These are phyloP conservation scores for Termitomyces sp. DNA, from an alignment of 768 basidiomycete genomes.

Conservation along the genomic window DNA sequence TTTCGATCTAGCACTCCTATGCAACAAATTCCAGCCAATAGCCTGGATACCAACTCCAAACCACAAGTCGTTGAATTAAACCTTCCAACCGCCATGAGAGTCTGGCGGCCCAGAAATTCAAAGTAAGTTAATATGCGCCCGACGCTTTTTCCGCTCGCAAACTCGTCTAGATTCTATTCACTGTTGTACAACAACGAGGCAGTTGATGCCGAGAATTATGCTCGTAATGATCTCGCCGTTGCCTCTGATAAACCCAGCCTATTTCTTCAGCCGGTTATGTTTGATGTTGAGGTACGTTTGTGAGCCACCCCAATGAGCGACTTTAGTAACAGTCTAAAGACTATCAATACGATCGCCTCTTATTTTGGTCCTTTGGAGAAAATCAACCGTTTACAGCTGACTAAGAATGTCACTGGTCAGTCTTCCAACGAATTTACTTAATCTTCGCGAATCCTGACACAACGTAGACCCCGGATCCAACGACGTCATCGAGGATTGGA, in stretches of 20 bases:
- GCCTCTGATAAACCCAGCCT: conserved; percentile 31
- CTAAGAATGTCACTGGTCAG: conserved; percentile 17
- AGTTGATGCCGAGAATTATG: conserved; percentile 34
- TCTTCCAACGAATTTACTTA: not conserved
- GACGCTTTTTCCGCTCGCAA: not conserved
- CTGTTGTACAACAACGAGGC: conserved; percentile 61
- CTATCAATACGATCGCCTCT: conserved; percentile 47
- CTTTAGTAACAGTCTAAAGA: conserved; percentile 31
- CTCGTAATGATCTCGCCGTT: conserved; percentile 17
- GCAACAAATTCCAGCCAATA: conserved; percentile 29
- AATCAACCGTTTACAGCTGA: conserved; percentile 36
- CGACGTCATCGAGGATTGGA: conserved; percentile 17
- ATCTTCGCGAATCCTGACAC: not conserved
- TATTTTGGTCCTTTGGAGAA: conserved; percentile 68
- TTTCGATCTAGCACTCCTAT: conserved; percentile 34
- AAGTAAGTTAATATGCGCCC: conserved; percentile 37
- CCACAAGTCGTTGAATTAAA: conserved; percentile 39
- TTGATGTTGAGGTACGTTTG: conserved; percentile 53
- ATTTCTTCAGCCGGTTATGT: conserved; percentile 56
- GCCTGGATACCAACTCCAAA: conserved; percentile 15
- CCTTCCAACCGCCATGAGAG: conserved; percentile 59
- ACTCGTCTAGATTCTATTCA: conserved; percentile 33
- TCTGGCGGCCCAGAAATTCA: conserved; percentile 50
- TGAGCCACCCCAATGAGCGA: not conserved
- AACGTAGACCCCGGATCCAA: not conserved